Conservation (phyloP, 2,329 filamentous ascomycete species). For the Cladophialophora chaetospira region DNA sequence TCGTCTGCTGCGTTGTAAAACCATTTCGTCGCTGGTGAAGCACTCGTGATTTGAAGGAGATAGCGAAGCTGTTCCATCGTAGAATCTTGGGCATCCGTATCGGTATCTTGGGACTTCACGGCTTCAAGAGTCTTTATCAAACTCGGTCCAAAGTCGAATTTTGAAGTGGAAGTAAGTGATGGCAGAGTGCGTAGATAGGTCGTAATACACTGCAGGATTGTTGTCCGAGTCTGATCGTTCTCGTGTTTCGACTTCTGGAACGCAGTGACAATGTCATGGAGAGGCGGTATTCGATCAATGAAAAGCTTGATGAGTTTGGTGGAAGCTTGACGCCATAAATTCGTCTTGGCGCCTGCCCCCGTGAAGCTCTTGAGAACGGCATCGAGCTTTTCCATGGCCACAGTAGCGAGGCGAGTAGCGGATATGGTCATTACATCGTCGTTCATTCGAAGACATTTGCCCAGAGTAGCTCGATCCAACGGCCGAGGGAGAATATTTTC, state of each 20-base stretch:
- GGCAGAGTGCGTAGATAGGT: slow-evolving; percentile 86
- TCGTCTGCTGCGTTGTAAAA: slow-evolving; percentile 67
- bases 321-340: slow-evolving; percentile 70
- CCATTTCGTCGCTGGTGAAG: slow-evolving; percentile 86
- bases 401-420: slow-evolving; percentile 73
- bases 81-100: slow-evolving; percentile 57
- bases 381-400: slow-evolving; percentile 77
- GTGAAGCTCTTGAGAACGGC: slow-evolving; percentile 63
- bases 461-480: slow-evolving; percentile 75
- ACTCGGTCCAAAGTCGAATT: slow-evolving; percentile 81
- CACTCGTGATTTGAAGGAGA: slow-evolving; percentile 75
- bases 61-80: slow-evolving; percentile 76
- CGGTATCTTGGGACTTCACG: slow-evolving; percentile 52
- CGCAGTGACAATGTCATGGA: slow-evolving; percentile 75
- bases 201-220: slow-evolving; percentile 73
- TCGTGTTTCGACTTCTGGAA: slow-evolving; percentile 70
- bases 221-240: slow-evolving; percentile 74
- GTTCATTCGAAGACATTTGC: slow-evolving; percentile 75
- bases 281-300: slow-evolving; percentile 72
- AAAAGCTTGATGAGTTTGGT: slow-evolving; percentile 73
- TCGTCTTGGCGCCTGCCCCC: slow-evolving; percentile 44
- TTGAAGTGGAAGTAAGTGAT: slow-evolving; percentile 75
- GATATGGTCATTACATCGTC: slow-evolving; percentile 83
- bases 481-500: slow-evolving; percentile 86
- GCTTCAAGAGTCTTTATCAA: slow-evolving; percentile 69